Conservation (phyloP, 2,329 filamentous ascomycete genomes). For the Apiospora arundinis region DNA sequence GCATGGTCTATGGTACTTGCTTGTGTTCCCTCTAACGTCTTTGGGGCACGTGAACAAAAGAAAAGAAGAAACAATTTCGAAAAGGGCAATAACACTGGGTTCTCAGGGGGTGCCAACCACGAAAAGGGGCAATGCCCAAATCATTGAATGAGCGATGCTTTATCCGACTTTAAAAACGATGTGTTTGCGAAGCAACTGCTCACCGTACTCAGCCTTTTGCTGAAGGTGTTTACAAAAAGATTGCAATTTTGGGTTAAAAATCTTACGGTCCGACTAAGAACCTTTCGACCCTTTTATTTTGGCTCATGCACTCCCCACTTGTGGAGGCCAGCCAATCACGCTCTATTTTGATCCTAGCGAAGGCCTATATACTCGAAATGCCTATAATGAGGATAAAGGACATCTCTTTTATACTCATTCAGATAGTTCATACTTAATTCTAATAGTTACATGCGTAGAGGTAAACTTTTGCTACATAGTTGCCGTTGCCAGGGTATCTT, state of each 20-base stretch:
- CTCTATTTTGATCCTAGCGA: not conserved
- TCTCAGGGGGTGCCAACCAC: not conserved
- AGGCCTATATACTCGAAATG: not conserved
- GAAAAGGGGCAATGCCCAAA: slow-evolving; percentile 7
- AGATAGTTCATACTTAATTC: not conserved
- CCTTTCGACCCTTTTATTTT: not conserved
- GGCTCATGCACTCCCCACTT: not conserved
- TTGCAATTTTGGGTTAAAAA: not conserved
- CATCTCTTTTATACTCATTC: not conserved
- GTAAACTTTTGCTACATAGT: not conserved
- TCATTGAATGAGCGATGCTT: not conserved
- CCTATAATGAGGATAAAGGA: too few relatives aligned
- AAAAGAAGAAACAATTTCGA: not conserved
- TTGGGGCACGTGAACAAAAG: too few relatives aligned
- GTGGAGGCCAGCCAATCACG: not conserved
- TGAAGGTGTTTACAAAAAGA: not conserved
- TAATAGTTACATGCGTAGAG: not conserved
- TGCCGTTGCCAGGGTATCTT: not conserved
- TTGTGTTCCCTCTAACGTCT: not conserved
- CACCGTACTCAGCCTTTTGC: too few relatives aligned
- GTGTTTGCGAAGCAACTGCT: not conserved
- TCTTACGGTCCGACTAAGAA: not conserved
- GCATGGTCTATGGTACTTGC: not conserved
- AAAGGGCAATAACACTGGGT: not conserved
- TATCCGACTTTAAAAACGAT: not conserved